Base-by-base conservation (phyloP, 2,329 filamentous ascomycete genomes). In the Paecilomyces dactylethromorphus region DNA sequence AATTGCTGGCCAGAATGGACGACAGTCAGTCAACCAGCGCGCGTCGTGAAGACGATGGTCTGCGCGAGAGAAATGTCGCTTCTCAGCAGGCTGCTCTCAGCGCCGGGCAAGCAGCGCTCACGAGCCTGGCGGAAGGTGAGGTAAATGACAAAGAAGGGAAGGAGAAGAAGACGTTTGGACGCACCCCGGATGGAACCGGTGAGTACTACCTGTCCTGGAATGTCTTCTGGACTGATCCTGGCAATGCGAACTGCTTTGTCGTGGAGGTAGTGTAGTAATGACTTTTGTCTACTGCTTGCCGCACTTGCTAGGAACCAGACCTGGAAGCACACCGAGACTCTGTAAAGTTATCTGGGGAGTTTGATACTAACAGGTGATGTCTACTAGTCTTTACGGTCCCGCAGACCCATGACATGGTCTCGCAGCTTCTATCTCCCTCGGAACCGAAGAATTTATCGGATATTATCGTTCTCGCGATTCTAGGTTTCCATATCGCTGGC, bases 351-450 rank as follows among this genome's bases (percentile, higher is more conserved):
- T n/a, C 6, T 18, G 39, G 39, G 15, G 39, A 45, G 39, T 8
- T 15, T 45, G 39, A 65, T 68, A 63, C 63, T 65, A 50, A 65
- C 58, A 58, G 39, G 56, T 33, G 49, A 35, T 55, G n/a, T 26
- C 56, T 53, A 15, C n/a, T 52, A 97, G 94, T 96, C 68, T 99
- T 99, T 73, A 89, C 91, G 59, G 94, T 99, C 57, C 94, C 94
- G 54, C 88, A 91, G 62, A 99, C 94, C 58, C 92, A 97, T 81
- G 94, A 99, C 78, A 97, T 99, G 94, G 93, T 99, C 67, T 96
- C 93, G 56, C 94, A 97, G 78, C 84, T 99, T 58, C 86, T 99
- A 67, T 94, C 95, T 68, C 94, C 94, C 56, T 90, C 89, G 65
- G 89, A 97, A 72, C 92, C 94, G 56, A 99, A 99, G 81, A 97